These are phyloP conservation scores for Chalaropsis thielavioides DNA, from an alignment of 2,329 filamentous ascomycete genomes.

Conservation along the genomic window DNA sequence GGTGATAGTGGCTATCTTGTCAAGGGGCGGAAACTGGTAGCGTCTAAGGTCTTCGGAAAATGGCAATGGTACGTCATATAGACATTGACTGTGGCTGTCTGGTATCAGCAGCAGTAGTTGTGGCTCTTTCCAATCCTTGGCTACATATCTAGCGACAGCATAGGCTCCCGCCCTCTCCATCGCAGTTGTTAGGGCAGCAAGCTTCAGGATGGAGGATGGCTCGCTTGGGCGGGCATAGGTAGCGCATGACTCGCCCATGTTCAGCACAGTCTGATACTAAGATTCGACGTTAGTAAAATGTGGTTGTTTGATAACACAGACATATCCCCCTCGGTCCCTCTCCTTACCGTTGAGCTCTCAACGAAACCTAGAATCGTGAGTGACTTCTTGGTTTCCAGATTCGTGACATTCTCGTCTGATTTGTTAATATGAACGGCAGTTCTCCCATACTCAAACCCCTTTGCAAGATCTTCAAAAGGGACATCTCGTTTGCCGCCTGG, in stretches of 20 bases:
- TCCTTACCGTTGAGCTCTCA: constrained; percentile 47
- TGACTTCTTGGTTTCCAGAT: constrained; percentile 58
- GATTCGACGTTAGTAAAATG: background rate
- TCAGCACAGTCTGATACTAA: constrained; percentile 70
- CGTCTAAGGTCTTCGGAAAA: constrained; percentile 82
- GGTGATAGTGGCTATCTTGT: constrained; percentile 74
- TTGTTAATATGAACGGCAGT: constrained; percentile 83
- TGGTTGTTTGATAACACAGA: background rate
- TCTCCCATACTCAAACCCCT: constrained; percentile 84
- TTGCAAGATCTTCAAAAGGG: constrained; percentile 69
- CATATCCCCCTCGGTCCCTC: background rate
- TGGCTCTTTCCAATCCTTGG: constrained; percentile 70
- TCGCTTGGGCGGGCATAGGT: constrained; percentile 66
- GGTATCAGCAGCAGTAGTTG: constrained; percentile 66
- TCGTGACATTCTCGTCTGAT: constrained; percentile 77
- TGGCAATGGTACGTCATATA: constrained; percentile 80
- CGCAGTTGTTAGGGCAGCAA: constrained; percentile 81
- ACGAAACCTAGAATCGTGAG: constrained; percentile 84
- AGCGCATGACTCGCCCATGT: constrained; percentile 66
- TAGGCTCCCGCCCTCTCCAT: constrained; percentile 74
- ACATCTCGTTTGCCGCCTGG: constrained; percentile 72
- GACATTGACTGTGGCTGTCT: constrained; percentile 64
- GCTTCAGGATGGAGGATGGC: constrained; percentile 64
- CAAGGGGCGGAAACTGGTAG: constrained; percentile 85
- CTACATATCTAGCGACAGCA: constrained; percentile 71